phyloP scores from a whole-genome alignment of 345 rosid genomes.

The Nephelium lappaceum region DNA sequence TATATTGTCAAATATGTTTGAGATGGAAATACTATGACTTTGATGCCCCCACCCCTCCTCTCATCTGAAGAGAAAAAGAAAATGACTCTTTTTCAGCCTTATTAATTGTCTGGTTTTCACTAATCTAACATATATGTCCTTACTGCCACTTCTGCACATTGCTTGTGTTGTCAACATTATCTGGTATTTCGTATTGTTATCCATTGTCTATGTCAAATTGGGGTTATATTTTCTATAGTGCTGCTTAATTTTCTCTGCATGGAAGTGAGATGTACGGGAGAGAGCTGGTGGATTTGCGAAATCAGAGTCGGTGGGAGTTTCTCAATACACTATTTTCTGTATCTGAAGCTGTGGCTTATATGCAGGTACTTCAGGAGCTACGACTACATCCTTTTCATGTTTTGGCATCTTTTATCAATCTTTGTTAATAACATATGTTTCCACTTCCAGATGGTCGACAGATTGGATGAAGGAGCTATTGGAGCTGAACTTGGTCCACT shows the following conservation, averaged over 20 bases:
- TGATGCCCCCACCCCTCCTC: neutral
- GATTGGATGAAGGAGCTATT: conserved; percentile 86
- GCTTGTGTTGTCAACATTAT: conserved; percentile 5
- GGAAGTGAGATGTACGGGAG: conserved; percentile 93
- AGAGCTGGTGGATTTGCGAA: conserved; percentile 91
- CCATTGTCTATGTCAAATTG: conserved; percentile 26
- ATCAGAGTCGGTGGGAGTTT: conserved; percentile 88
- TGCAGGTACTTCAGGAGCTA: conserved; percentile 61
- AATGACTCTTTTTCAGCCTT: neutral
- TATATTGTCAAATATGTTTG: neutral
- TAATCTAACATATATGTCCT: neutral
- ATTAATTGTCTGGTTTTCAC: neutral
- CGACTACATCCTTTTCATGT: neutral
- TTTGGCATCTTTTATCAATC: neutral
- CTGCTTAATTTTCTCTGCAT: conserved; percentile 45
- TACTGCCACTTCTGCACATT: neutral
- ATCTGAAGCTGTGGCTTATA: conserved; percentile 92
- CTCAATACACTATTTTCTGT: conserved; percentile 94
- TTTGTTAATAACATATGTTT: conserved; percentile 11
- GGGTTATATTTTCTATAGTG: conserved; percentile 38
- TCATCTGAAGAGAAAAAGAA: neutral
- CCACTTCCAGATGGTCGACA: conserved; percentile 80
- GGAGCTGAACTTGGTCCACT: conserved; percentile 70
- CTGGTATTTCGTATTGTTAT: conserved; percentile 18
- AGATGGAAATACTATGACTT: neutral